Evolutionary conservation across 768 basidiomycete genomes (phyloP).

Genomic region (Boletus rufocinnamomeus): DNA sequence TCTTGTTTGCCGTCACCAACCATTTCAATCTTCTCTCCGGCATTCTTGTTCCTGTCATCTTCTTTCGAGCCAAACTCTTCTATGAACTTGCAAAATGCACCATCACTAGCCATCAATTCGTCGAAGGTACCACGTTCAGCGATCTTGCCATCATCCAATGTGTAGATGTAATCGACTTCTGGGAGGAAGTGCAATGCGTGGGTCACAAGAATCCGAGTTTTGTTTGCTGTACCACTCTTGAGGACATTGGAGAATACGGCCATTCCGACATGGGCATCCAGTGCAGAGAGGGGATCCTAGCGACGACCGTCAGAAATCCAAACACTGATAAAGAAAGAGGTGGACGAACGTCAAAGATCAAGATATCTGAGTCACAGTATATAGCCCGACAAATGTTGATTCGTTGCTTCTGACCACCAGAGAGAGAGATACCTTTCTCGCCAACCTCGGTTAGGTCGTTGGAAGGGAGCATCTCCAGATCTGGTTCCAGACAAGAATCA

Average conservation of each 20-base stretch:
- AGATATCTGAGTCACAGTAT: too few relatives aligned
- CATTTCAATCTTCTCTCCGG: constrained; percentile 34
- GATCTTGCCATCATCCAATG: constrained; percentile 73
- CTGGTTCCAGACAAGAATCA: too few relatives aligned
- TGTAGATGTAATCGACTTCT: constrained; percentile 83
- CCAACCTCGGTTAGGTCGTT: too few relatives aligned
- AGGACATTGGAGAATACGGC: constrained; percentile 85
- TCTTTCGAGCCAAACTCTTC: constrained; percentile 76
- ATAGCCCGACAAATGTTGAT: too few relatives aligned
- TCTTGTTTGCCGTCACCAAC: constrained; percentile 39
- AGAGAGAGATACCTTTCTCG: too few relatives aligned
- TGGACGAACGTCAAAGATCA: too few relatives aligned
- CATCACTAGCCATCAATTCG: constrained; percentile 63
- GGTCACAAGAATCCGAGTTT: constrained; percentile 88
- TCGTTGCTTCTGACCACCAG: too few relatives aligned
- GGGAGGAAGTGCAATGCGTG: constrained; percentile 91
- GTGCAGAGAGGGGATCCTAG: constrained; percentile 82
- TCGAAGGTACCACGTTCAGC: constrained; percentile 79
- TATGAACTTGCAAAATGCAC: constrained; percentile 73
- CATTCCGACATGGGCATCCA: constrained; percentile 92
- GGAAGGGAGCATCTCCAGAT: too few relatives aligned
- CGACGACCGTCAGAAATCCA: background rate
- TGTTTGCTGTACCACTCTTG: constrained; percentile 56
- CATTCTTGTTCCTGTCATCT: constrained; percentile 41
- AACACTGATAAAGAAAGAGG: background rate